These are phyloP conservation scores for Hyphochytrium catenoides DNA, from an alignment of 352 stramenopile genomes.

Conservation along the genomic window DNA sequence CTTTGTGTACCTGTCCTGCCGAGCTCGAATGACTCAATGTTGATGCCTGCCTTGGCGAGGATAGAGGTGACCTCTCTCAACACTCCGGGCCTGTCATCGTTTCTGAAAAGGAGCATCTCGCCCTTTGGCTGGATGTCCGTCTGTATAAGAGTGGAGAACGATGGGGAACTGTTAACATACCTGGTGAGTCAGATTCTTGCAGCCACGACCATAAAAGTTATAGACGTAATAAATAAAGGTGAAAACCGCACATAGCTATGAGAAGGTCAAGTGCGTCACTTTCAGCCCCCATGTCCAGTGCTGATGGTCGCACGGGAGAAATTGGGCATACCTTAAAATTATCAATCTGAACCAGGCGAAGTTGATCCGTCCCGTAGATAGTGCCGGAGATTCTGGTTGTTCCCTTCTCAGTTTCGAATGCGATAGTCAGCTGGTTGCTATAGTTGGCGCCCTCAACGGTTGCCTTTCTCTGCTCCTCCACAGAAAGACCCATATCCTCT, in stretches of 20 bases:
- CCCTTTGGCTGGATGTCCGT: conserved; percentile 30
- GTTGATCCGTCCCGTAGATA: conserved; percentile 58
- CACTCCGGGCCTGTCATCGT: conserved; percentile 78
- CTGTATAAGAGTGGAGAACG: too few species aligned
- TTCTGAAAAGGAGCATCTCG: conserved; percentile 78
- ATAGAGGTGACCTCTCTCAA: conserved; percentile 78
- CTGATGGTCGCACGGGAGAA: too few species aligned
- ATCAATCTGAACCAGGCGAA: conserved; percentile 64
- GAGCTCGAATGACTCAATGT: conserved; percentile 78
- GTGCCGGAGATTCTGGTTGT: conserved; percentile 57
- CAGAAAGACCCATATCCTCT: conserved; percentile 63
- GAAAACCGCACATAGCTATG: too few species aligned
- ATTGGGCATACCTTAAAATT: conserved; percentile 58
- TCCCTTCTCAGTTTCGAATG: conserved; percentile 65
- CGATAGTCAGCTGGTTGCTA: conserved; percentile 68
- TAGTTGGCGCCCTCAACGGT: conserved; percentile 38
- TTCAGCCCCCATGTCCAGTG: too few species aligned
- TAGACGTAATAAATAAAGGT: too few species aligned
- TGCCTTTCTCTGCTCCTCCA: conserved; percentile 67
- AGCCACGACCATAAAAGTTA: too few species aligned
- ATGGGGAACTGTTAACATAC: too few species aligned
- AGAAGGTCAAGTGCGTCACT: too few species aligned
- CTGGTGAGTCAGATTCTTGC: too few species aligned
- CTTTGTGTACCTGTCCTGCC: conserved; percentile 32
- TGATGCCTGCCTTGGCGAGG: conserved; percentile 69